Base-by-base conservation (phyloP, 768 basidiomycete species). In the Panus rudis region DNA sequence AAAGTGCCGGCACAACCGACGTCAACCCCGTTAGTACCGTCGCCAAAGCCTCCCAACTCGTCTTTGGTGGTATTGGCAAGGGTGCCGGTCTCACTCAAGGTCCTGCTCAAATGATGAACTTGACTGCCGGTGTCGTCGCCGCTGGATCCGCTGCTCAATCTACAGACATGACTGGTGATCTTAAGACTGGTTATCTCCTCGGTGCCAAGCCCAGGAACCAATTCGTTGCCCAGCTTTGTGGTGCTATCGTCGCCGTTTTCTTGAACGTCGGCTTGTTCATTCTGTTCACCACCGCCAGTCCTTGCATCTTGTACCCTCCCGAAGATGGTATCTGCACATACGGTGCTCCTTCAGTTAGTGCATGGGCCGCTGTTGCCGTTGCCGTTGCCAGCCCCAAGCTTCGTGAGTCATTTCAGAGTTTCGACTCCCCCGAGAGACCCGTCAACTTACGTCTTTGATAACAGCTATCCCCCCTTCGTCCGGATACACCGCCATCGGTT, bases 151-250 rank as follows among this genome's bases (percentile, higher is more conserved):
- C 78, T 17, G 74, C 69, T 17, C 77, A 79, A 53, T 69, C 76
- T 19, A 54, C 70, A 23, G 81, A 83, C 55, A 81, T 83, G 81
- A 75, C 73, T 35, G 72, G 78, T 43, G 81, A 83, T 56, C 58
- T 82, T 52, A 81, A 82, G 63, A 78, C 81, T n/a, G 77, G 78
- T 47, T 80, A 80, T 57, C 75, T 83, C 45, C 69, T 81, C 20
- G 67, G 80, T 39, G 73, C 78, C 11, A 81, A 78, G 51, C 80
- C 80, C 28, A 69, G 62, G 43, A 75, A 76, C 58, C 75, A 81
- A 61, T 81, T 81, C 54, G 63, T 76, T 47, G 77, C 74, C 20
- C 78, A 79, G 59, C 61, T 79, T 3, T 67, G 63, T 47, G 79
- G 80, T 40, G 65, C 78, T 17, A 63, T 78, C 43, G 74, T 80